phyloP scores from a whole-genome alignment of 2,329 filamentous ascomycete genomes.

The Zymoseptoria passerinii region DNA sequence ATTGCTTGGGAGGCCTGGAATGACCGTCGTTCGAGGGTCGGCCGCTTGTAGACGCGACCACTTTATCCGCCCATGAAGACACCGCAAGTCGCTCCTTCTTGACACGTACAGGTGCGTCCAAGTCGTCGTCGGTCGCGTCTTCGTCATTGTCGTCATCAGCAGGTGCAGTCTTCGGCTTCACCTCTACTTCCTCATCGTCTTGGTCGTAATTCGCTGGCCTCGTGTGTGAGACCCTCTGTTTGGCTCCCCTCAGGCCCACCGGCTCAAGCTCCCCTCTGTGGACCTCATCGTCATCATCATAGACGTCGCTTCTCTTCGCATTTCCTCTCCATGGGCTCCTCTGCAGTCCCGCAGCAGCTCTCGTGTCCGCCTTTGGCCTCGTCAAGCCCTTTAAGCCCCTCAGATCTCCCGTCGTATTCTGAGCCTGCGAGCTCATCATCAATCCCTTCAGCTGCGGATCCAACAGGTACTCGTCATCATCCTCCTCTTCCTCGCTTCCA shows the following conservation, averaged over 20 bases:
- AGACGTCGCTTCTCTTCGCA: neutral
- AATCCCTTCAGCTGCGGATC: conserved; percentile 29
- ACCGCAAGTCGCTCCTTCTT: neutral
- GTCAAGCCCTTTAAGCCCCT: conserved; percentile 17
- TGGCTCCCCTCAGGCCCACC: neutral
- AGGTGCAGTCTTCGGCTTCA: neutral
- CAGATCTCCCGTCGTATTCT: neutral
- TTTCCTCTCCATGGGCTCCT: conserved; percentile 18
- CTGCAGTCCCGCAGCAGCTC: conserved; percentile 25
- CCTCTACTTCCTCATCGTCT: neutral
- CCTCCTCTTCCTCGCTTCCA: conserved; percentile 18
- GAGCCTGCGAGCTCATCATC: conserved; percentile 25
- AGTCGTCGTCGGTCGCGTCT: conserved; percentile 14
- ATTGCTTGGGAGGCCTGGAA: too few species aligned
- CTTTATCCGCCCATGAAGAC: neutral
- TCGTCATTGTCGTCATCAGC: conserved; percentile 5
- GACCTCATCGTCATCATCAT: neutral
- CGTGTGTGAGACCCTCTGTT: neutral
- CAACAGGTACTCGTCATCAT: conserved; percentile 23
- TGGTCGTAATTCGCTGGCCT: neutral
- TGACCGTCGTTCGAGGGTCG: neutral
- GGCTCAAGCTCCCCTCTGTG: neutral
- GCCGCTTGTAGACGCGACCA: neutral
- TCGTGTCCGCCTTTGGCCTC: conserved; percentile 19
- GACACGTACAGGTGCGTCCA: conserved; percentile 11